Conservation (phyloP, 2,329 filamentous ascomycete genomes). For the Thielaviopsis ethacetica region DNA sequence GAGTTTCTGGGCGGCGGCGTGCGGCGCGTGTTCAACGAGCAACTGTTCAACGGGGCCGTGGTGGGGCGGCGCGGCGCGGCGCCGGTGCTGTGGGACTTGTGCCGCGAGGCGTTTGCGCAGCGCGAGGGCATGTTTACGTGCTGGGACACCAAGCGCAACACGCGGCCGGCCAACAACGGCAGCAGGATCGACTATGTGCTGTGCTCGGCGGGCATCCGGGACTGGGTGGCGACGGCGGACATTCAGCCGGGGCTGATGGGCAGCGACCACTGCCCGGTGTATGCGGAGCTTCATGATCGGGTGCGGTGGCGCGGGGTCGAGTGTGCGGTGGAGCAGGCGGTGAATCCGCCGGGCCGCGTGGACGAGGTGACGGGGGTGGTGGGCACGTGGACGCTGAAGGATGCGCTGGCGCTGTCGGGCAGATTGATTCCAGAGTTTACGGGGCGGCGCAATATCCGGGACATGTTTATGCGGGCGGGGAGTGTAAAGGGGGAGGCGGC, state of each 20-base stretch:
- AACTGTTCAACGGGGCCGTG: conserved; percentile 59
- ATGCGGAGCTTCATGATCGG: conserved; percentile 50
- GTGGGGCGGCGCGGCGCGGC: conserved; percentile 50
- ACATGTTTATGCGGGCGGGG: conserved; percentile 55
- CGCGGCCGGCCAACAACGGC: conserved; percentile 87
- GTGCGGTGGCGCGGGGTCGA: conserved; percentile 35
- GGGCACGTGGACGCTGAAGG: conserved; percentile 48
- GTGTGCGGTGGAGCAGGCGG: conserved; percentile 47
- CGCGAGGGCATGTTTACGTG: conserved; percentile 89
- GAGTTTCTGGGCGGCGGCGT: conserved; percentile 59
- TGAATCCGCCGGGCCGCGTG: conserved; percentile 66
- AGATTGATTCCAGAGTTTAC: conserved; percentile 79
- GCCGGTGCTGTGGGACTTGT: conserved; percentile 69
- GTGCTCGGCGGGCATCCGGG: conserved; percentile 60
- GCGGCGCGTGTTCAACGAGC: conserved; percentile 67
- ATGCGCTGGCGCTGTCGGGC: conserved; percentile 59
- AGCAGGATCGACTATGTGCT: conserved; percentile 88
- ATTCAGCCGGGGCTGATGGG: conserved; percentile 91
- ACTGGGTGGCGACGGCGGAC: conserved; percentile 65
- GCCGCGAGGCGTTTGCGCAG: conserved; percentile 62
- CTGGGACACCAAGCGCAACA: conserved; percentile 90
- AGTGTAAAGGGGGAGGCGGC: neutral
- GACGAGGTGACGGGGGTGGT: conserved; percentile 47
- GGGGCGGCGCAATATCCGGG: conserved; percentile 67
- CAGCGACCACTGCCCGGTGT: conserved; percentile 93